Evolutionary conservation across 495 filamentous ascomycete species (phyloP), one percentile per base, ranked within the genome.

Genomic region (Tuber brumale): DNA sequence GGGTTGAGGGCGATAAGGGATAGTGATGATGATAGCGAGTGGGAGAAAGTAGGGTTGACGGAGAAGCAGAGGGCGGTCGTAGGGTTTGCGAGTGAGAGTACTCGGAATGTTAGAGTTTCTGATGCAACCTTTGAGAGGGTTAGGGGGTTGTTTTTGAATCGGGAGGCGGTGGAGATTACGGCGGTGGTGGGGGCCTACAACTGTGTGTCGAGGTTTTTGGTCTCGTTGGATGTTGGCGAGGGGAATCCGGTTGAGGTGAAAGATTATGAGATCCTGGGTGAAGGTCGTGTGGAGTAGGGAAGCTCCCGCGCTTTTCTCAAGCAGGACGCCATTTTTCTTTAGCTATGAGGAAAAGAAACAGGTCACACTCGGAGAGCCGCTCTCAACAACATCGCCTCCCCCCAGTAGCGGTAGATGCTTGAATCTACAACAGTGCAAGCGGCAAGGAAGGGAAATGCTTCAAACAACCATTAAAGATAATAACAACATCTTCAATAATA

Each of bases 181-280:
- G 89, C 92, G 23, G 93, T 91, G 39, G 89, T 91, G 76, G 92
- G 91, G n/a, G 89, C 89, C 43, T 96, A 97, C 82, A 96, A 96
- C 82, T 94, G 92, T 84, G 93, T 97, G 18, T 93, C 91, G 79
- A 87, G 93, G 70, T 95, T 96, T 80, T 84, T 96, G 77, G 93
- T 96, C 44, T 93, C 93, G 31, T 82, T 97, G 77, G 91, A 95
- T 85, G 92, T 94, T 86, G 77, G 69, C 35, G 72, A 79, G 70
- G 89, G 89, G 31, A 89, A 91, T 37, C 10, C 18, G 48, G 37
- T 78, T 18, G 57, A 69, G 3, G 69, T 79, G 70, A 39, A 27
- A 2, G 77, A 78, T 78, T 79, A 79, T 70, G 45, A n/a, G n/a
- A 70, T 78, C 8, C 70, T 51, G 9, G 51, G 51, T 23, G 46